Base-by-base conservation (phyloP, 2,329 filamentous ascomycete species). In the Paraconiothyrium sp. region DNA sequence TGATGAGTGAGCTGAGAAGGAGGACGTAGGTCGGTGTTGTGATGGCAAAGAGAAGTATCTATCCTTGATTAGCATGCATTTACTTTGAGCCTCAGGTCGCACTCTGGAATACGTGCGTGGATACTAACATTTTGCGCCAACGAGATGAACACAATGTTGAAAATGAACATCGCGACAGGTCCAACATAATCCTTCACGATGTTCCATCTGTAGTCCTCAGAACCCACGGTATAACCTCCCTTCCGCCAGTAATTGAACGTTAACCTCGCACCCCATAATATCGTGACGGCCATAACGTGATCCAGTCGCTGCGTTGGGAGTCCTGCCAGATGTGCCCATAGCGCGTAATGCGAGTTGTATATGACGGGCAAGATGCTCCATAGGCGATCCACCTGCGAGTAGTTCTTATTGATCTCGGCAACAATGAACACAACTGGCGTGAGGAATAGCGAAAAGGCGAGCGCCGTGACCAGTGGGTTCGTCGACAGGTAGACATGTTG, bases 161-260 rank as follows among this genome's bases (percentile, higher is more conserved):
- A 89, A 48, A 97, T 64, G 77, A 94, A 92, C 83, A 97, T 97
- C 27, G 89, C 76, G 43, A 84, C 82, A 1, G 83, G 81, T 7
- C 87, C 88, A 24, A 94, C 84, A 41, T 88, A 82, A 32, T 85
- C 82, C 74, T 89, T 89, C 56, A 98, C 82, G 58, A 94, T 88
- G 59, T 85, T 84, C 94, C 95, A 99, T 80, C 95, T 88, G 78
- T 99, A 99, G 79, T 99, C 95, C 79, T 99, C 94, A 16, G 91
- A 94, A 41, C 95, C 94, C 66, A 94, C 84, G 16, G 85, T 83
- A 78, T 99, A 99, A 27, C 95, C 95, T 43, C 95, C 95, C 78
- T 92, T 97, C 61, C 95, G 90, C 90, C 92, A 97, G 82, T 97
- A 99, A 81, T 99, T 99, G 84, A 88, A 98, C 2, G 94, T 98